Evolutionary conservation across 495 filamentous ascomycete genomes (phyloP).

Genomic region (Sordaria brevicollis): DNA sequence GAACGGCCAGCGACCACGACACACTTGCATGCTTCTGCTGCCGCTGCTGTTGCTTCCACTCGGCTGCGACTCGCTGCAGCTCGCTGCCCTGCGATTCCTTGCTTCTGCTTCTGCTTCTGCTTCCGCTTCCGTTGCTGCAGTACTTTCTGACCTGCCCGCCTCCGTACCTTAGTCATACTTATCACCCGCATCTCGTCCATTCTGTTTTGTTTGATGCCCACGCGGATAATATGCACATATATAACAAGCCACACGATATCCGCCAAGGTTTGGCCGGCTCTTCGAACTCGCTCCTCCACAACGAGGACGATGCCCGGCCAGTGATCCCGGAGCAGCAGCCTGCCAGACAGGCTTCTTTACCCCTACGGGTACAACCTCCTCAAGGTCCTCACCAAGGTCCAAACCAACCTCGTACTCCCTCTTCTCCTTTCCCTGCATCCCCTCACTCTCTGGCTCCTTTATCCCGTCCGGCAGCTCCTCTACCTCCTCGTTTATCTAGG

Average conservation of each 20-base stretch:
- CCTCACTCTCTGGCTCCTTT: constrained; percentile 7
- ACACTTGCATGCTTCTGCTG: constrained; percentile 21
- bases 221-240: constrained; percentile 16
- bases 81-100: not conserved
- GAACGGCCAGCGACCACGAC: constrained; percentile 11
- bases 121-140: not conserved
- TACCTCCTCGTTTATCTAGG: constrained; percentile 7
- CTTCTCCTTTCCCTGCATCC: constrained; percentile 13
- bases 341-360: constrained; percentile 1
- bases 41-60: constrained; percentile 6
- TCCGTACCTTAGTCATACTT: not conserved
- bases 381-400: not conserved
- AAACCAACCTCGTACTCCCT: constrained; percentile 3
- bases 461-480: constrained; percentile 16
- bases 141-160: not conserved
- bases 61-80: not conserved
- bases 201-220: constrained; percentile 6
- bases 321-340: constrained; percentile 7
- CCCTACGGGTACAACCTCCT: not conserved
- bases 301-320: constrained; percentile 6
- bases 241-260: constrained; percentile 15
- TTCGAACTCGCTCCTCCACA: not conserved
- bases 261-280: constrained; percentile 1
- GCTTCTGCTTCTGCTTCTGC: not conserved
- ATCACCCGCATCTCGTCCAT: not conserved